phyloP scores from a whole-genome alignment of 2,329 filamentous ascomycete genomes.

The Xylaria sp. region DNA sequence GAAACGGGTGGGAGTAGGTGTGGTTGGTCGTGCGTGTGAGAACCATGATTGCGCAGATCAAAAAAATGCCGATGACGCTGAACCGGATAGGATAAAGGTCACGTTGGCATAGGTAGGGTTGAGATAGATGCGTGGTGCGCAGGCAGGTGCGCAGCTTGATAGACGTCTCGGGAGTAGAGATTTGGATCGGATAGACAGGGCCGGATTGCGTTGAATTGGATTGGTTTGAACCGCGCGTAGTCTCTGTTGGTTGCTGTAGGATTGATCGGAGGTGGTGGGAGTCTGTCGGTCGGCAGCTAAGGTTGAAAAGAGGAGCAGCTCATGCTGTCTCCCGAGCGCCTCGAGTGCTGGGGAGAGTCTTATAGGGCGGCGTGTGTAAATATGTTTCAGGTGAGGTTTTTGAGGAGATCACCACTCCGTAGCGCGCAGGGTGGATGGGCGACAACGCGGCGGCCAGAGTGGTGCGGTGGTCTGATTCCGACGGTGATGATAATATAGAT shows the following conservation, averaged over 20 bases:
- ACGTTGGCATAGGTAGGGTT: not conserved
- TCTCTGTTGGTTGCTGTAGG: not conserved
- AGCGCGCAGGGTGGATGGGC: constrained; percentile 21
- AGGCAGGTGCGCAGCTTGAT: constrained; percentile 3
- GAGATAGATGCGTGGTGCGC: not conserved
- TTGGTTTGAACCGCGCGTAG: not conserved
- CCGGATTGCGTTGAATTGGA: not conserved
- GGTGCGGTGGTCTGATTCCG: constrained; percentile 33
- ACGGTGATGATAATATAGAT: constrained; percentile 3
- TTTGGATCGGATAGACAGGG: not conserved
- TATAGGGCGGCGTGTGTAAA: constrained; percentile 1
- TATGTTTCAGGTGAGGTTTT: constrained; percentile 39
- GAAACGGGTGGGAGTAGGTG: constrained; percentile 83
- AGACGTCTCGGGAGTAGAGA: constrained; percentile 2
- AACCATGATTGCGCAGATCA: constrained; percentile 61
- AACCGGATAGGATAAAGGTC: not conserved
- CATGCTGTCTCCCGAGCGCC: constrained; percentile 30
- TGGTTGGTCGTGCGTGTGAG: constrained; percentile 74
- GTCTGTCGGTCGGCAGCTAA: not conserved
- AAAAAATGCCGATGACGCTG: constrained; percentile 5
- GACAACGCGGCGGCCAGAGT: constrained; percentile 24
- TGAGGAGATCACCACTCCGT: constrained; percentile 43
- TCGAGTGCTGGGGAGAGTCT: not conserved
- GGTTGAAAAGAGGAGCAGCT: constrained; percentile 10
- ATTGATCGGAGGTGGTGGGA: constrained; percentile 4